Percentiles rank a stretch among this genome's conserved stretches.
These are phyloP conservation scores for Pisolithus marmoratus DNA, from an alignment of 768 basidiomycete species.

Conservation along the genomic window DNA sequence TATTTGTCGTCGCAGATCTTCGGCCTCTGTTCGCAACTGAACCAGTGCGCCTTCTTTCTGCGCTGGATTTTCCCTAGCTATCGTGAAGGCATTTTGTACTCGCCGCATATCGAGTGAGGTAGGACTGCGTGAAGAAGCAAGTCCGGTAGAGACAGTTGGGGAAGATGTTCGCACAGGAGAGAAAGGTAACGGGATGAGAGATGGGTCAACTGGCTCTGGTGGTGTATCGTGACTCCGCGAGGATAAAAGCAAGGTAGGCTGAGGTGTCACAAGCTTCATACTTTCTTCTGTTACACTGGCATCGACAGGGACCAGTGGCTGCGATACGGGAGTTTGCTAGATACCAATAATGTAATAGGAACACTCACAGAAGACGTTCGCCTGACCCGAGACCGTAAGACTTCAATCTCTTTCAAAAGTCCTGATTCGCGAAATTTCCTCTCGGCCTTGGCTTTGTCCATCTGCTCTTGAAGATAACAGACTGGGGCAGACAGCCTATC, in stretches of 20 bases:
- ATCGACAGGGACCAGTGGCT: conserved; percentile 23
- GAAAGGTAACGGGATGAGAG: conserved; percentile 14
- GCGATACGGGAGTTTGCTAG: background rate
- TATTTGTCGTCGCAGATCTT: conserved; percentile 11
- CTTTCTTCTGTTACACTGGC: conserved; percentile 34
- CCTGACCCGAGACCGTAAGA: conserved; percentile 6
- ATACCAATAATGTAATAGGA: background rate
- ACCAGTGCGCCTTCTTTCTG: conserved; percentile 19
- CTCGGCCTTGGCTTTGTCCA: conserved; percentile 18
- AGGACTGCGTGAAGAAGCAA: conserved; percentile 3
- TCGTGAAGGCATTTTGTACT: conserved; percentile 16
- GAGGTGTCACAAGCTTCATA: conserved; percentile 51
- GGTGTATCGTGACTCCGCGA: background rate
- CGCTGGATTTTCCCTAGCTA: conserved; percentile 14
- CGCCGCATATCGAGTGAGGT: conserved; percentile 12
- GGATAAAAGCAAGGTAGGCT: conserved; percentile 28
- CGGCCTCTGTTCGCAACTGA: conserved; percentile 19
- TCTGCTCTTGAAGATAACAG: conserved; percentile 25
- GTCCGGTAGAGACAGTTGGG: conserved; percentile 2
- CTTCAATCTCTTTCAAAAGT: conserved; percentile 28
- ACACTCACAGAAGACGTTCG: conserved; percentile 1
- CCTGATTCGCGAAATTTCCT: conserved; percentile 29
- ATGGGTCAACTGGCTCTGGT: conserved; percentile 1
- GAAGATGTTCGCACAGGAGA: conserved; percentile 17
- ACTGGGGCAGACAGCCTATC: conserved; percentile 28